Conservation (phyloP, 2,329 filamentous ascomycete species). For the Chrysoporthe deuterocubensis region DNA sequence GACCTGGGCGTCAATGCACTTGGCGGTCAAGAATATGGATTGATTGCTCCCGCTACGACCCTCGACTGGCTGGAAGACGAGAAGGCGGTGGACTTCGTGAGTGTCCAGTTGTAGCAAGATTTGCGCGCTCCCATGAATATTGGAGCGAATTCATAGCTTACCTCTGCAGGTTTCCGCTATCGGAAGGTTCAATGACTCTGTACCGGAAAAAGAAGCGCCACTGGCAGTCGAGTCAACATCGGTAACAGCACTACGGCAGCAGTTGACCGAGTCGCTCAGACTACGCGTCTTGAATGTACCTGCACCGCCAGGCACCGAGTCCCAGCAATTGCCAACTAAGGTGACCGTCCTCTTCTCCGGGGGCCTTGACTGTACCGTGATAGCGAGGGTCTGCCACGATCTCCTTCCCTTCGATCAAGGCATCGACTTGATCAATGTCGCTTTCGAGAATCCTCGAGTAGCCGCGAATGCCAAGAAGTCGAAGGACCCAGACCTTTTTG, state of each 20-base stretch:
- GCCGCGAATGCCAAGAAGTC: constrained; percentile 56
- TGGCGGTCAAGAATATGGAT: not conserved
- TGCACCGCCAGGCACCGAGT: constrained; percentile 37
- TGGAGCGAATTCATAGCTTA: constrained; percentile 45
- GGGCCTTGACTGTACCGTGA: constrained; percentile 87
- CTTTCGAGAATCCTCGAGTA: constrained; percentile 89
- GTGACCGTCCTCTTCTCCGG: constrained; percentile 91
- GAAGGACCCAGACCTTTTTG: constrained; percentile 35
- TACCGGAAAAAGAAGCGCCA: constrained; percentile 39
- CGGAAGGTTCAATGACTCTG: constrained; percentile 54
- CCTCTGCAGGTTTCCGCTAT: constrained; percentile 56
- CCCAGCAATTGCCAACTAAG: constrained; percentile 53
- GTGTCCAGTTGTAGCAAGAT: constrained; percentile 34
- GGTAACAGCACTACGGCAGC: constrained; percentile 56
- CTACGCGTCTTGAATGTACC: constrained; percentile 70
- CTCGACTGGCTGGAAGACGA: constrained; percentile 41
- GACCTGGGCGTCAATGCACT: constrained; percentile 46
- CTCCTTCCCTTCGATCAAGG: constrained; percentile 69
- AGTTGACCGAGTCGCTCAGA: constrained; percentile 64
- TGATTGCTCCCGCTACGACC: constrained; percentile 18
- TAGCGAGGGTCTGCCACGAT: constrained; percentile 81
- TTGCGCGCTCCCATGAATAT: constrained; percentile 11
- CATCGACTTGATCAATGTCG: constrained; percentile 92
- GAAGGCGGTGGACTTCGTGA: constrained; percentile 49
- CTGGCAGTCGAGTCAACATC: constrained; percentile 50